Percentiles rank a stretch among this genome's conserved stretches.
phyloP scores from a whole-genome alignment of 148 eudicot genomes.

The Silene uniflora region DNA sequence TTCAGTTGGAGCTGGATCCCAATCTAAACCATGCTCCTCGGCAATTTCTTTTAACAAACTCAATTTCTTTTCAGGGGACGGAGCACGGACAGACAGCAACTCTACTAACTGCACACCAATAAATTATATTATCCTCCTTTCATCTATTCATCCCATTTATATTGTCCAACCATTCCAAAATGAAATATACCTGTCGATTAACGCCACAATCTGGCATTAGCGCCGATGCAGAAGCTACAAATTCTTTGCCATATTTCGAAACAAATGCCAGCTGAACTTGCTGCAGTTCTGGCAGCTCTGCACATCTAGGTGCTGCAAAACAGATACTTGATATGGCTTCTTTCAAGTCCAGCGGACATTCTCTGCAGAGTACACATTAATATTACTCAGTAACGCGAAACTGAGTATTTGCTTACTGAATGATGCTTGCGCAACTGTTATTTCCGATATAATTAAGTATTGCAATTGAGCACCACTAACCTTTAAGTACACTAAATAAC shows the following conservation, averaged over 20 bases:
- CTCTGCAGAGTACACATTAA: conserved; percentile 37
- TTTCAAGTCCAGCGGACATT: conserved; percentile 95
- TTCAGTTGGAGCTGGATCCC: conserved; percentile 95
- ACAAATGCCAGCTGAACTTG: conserved; percentile 86
- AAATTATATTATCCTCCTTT: not conserved
- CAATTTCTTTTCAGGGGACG: conserved; percentile 80
- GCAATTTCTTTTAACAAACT: conserved; percentile 92
- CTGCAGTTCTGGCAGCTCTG: conserved; percentile 79
- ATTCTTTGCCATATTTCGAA: conserved; percentile 90
- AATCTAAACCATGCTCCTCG: conserved; percentile 82
- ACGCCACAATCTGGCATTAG: conserved; percentile 96
- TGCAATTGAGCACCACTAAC: no score
- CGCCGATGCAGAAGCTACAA: conserved; percentile 82
- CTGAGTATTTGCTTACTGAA: no score
- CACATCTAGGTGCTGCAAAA: conserved; percentile 98
- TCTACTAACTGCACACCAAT: conserved; percentile 64
- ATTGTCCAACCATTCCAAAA: no score
- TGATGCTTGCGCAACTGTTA: no score
- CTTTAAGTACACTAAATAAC: no score
- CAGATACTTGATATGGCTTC: conserved; percentile 95
- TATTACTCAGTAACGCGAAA: no score
- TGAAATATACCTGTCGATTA: conserved; percentile 70
- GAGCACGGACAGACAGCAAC: conserved; percentile 87
- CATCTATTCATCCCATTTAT: no score
- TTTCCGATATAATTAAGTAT: no score